Evolutionary conservation across 192 early-diverging fungal species (phyloP).

Genomic region (Kappamyces sp.): DNA sequence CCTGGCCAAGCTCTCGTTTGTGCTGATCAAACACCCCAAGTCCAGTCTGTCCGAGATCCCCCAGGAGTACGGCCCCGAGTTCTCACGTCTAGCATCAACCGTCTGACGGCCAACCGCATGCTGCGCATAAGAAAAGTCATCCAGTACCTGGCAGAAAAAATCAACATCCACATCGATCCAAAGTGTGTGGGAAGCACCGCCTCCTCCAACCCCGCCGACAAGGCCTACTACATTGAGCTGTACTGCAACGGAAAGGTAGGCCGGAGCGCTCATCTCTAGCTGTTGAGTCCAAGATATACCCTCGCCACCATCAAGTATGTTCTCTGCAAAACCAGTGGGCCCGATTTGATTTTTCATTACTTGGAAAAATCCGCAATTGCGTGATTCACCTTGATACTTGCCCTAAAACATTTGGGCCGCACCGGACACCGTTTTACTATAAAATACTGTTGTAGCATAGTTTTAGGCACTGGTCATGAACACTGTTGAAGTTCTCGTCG

Average conservation of each 20-base stretch:
- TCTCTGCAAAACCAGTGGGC: constrained; percentile 58
- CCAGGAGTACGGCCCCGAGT: constrained; percentile 12
- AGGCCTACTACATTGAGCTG: constrained; percentile 32
- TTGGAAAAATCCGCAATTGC: too few species aligned
- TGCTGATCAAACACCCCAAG: constrained; percentile 58
- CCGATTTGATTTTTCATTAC: constrained; percentile 26
- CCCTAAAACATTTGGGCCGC: too few species aligned
- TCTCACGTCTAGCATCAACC: constrained; percentile 38
- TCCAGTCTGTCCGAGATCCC: constrained; percentile 45
- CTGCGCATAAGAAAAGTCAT: constrained; percentile 80
- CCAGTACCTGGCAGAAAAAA: constrained; percentile 76
- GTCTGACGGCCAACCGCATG: constrained; percentile 82
- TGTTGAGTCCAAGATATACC: constrained; percentile 31
- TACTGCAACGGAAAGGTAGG: constrained; percentile 33
- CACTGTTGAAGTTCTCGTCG: too few species aligned
- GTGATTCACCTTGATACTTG: too few species aligned
- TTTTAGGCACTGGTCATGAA: too few species aligned
- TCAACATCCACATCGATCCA: constrained; percentile 40
- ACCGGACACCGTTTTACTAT: too few species aligned
- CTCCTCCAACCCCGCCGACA: constrained; percentile 24
- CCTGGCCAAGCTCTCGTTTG: constrained; percentile 75
- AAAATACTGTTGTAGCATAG: too few species aligned
- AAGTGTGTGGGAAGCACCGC: constrained; percentile 10
- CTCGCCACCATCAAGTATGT: constrained; percentile 61
- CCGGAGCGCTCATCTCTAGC: not conserved